Conservation (phyloP, 2,329 filamentous ascomycete genomes). For the Talaromyces sp. region DNA sequence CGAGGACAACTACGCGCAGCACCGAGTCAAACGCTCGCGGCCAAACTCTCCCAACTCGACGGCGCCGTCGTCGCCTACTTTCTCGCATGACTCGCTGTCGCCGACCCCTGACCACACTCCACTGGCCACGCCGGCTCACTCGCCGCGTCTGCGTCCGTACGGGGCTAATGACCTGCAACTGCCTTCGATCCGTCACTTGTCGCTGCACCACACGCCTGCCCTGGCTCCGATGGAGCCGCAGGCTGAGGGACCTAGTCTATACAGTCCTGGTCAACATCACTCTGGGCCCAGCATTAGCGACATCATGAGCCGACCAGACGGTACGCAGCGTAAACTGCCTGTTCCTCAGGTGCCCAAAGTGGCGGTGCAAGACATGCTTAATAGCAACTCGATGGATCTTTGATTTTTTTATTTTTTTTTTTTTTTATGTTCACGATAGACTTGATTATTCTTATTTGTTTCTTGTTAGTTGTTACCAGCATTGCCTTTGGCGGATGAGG, state of each 20-base stretch:
- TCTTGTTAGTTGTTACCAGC: not conserved
- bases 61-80: slow-evolving; percentile 90
- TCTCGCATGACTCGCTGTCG: slow-evolving; percentile 91
- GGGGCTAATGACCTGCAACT: slow-evolving; percentile 68
- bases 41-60: slow-evolving; percentile 94
- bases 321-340: slow-evolving; percentile 81
- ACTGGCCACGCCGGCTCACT: slow-evolving; percentile 92
- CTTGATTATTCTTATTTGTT: not conserved
- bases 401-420: not conserved
- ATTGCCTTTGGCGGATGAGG: not conserved
- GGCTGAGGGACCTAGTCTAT: slow-evolving; percentile 54
- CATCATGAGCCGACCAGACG: slow-evolving; percentile 85
- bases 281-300: slow-evolving; percentile 78
- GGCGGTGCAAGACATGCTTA: slow-evolving; percentile 76
- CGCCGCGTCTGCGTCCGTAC: slow-evolving; percentile 79
- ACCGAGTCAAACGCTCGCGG: slow-evolving; percentile 77
- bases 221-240: slow-evolving; percentile 66
- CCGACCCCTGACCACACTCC: slow-evolving; percentile 98
- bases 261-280: slow-evolving; percentile 50
- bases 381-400: slow-evolving; percentile 61
- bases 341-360: slow-evolving; percentile 85
- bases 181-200: slow-evolving; percentile 73
- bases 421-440: not conserved
- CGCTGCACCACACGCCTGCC: slow-evolving; percentile 60
- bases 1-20: slow-evolving; percentile 46